A percentile compares a stretch with the other conserved stretches of the same genome.
These are phyloP conservation scores for Limtongozyma cylindracea DNA, from an alignment of 805 yeast species.

Conservation along the genomic window DNA sequence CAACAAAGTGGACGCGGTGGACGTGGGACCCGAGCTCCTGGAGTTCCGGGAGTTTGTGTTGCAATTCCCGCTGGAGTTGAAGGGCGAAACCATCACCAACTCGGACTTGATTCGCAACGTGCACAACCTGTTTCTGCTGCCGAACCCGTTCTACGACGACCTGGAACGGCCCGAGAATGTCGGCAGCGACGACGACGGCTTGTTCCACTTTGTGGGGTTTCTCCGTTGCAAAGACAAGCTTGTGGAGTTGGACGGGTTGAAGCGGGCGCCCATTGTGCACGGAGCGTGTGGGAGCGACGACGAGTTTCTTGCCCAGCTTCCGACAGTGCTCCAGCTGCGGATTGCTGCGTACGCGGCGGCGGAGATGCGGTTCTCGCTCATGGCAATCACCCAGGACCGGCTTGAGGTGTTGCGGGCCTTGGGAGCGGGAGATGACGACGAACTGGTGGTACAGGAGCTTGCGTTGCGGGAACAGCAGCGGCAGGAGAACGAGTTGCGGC, in stretches of 20 bases:
- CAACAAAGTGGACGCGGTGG: conserved; percentile 12
- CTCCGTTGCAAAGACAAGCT: conserved; percentile 15
- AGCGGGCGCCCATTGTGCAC: conserved; percentile 26
- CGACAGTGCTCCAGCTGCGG: conserved; percentile 18
- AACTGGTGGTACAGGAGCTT: too few relatives aligned
- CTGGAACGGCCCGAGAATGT: conserved; percentile 4
- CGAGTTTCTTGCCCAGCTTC: conserved; percentile 15
- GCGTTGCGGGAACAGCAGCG: too few relatives aligned
- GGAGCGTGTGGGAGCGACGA: conserved; percentile 12
- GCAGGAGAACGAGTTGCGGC: too few relatives aligned
- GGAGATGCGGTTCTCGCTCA: conserved; percentile 29
- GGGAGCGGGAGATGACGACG: too few relatives aligned
- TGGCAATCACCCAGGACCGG: conserved; percentile 27
- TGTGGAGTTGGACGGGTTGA: conserved; percentile 40
- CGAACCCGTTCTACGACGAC: conserved; percentile 23
- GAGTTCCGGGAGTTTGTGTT: conserved; percentile 22
- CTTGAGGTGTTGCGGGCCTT: too few relatives aligned
- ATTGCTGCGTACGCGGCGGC: conserved; percentile 13
- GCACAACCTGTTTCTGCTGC: conserved; percentile 38
- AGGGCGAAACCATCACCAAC: conserved; percentile 36
- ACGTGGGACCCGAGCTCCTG: conserved; percentile 20
- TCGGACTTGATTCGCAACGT: conserved; percentile 26
- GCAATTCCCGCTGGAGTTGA: conserved; percentile 26
- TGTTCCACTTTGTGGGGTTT: conserved; percentile 38
- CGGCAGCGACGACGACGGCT: conserved; percentile 14